phyloP scores from a whole-genome alignment of 495 filamentous ascomycete species.

The Astrothelium macrocarpum region DNA sequence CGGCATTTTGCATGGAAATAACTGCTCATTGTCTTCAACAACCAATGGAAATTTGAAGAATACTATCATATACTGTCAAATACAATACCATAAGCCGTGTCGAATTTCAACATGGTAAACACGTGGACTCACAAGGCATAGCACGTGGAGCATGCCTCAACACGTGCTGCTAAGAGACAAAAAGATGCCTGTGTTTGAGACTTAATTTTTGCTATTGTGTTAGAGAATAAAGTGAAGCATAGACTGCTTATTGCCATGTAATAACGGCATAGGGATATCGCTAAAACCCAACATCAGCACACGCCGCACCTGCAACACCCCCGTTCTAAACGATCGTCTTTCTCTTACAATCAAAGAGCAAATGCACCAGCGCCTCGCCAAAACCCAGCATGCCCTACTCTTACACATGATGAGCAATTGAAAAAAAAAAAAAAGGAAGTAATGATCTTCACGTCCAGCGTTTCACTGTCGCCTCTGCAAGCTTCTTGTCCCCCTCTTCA shows the following conservation, averaged over 20 bases:
- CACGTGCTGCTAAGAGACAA: no score
- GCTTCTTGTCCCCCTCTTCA: neutral
- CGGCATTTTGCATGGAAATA: no score
- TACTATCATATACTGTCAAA: no score
- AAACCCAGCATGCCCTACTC: neutral
- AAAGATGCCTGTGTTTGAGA: no score
- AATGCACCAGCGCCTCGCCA: neutral
- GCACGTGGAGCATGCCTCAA: no score
- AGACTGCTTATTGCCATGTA: neutral
- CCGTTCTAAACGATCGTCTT: neutral
- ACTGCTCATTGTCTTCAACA: no score
- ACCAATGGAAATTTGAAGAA: no score
- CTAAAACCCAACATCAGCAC: neutral
- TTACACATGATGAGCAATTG: neutral
- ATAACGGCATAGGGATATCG: neutral
- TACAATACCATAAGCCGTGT: no score
- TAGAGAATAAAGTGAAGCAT: neutral
- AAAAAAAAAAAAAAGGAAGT: neutral
- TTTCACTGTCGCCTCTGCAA: neutral
- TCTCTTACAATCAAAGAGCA: neutral
- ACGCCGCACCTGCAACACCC: neutral
- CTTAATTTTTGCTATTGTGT: neutral
- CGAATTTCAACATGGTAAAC: no score
- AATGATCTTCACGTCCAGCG: neutral
- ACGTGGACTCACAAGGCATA: no score